Percentiles rank a stretch among this genome's conserved stretches.
Conservation (phyloP, 2,329 filamentous ascomycete species). For the Stromatinia cepivora region DNA sequence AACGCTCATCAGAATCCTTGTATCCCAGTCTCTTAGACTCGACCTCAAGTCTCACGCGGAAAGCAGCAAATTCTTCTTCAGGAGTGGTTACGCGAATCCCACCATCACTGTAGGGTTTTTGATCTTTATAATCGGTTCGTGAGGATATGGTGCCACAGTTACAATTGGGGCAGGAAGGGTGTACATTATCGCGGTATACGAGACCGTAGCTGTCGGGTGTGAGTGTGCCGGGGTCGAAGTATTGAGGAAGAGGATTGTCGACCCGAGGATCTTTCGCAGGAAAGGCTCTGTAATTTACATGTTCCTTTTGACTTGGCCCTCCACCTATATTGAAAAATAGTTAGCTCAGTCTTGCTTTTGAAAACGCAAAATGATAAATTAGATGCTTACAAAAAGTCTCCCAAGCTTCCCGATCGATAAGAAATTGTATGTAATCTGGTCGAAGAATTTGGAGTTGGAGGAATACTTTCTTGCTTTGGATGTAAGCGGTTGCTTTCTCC, state of each 20-base stretch:
- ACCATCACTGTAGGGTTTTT: not conserved
- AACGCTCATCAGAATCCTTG: not conserved
- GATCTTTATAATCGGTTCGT: not conserved
- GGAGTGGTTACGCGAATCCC: not conserved
- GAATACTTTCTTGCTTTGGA: not conserved
- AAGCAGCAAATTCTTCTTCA: not conserved
- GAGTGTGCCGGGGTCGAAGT: not conserved
- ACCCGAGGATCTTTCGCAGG: not conserved
- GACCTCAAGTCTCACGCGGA: not conserved
- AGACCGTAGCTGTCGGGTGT: not conserved
- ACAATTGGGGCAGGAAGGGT: not conserved
- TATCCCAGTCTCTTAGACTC: not conserved
- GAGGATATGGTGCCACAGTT: not conserved
- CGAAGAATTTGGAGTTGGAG: not conserved
- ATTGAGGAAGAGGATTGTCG: not conserved
- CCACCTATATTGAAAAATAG: not conserved
- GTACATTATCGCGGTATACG: not conserved
- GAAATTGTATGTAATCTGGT: conserved; percentile 1
- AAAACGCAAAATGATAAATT: not conserved
- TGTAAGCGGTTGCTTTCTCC: not conserved
- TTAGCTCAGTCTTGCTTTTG: not conserved
- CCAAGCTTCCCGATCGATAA: not conserved
- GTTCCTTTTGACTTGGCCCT: not conserved
- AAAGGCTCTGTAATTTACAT: not conserved
- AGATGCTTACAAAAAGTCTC: not conserved